phyloP scores from a whole-genome alignment of 768 basidiomycete species.

The Mycena belliarum region DNA sequence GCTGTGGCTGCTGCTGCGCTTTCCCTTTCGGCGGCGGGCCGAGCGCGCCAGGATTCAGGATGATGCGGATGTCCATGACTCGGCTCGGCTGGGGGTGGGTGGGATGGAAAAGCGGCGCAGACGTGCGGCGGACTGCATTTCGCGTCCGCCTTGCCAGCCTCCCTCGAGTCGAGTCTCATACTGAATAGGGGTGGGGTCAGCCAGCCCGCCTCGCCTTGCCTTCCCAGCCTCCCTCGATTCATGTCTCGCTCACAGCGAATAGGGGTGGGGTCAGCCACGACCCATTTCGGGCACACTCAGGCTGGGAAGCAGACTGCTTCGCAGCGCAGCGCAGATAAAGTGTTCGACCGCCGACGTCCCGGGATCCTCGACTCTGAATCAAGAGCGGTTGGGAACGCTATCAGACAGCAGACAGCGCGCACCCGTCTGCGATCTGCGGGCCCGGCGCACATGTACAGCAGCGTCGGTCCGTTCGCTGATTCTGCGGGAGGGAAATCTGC shows the following conservation, averaged over 20 bases:
- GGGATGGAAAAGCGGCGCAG: neutral
- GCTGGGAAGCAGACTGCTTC: slow-evolving; percentile 2
- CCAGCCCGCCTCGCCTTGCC: too few relatives aligned
- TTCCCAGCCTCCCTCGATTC: neutral
- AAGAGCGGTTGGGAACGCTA: slow-evolving; percentile 6
- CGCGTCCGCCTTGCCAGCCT: neutral
- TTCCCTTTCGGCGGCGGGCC: slow-evolving; percentile 15
- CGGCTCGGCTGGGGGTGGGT: slow-evolving; percentile 1
- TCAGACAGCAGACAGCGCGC: slow-evolving; percentile 17
- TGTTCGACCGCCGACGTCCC: slow-evolving; percentile 2
- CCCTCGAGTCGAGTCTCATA: slow-evolving; percentile 1
- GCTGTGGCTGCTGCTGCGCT: neutral
- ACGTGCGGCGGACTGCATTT: neutral
- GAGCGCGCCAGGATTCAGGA: slow-evolving; percentile 26
- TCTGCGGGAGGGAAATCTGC: slow-evolving; percentile 16
- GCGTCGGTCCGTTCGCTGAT: too few relatives aligned
- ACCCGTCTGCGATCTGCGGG: neutral
- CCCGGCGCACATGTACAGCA: slow-evolving; percentile 2
- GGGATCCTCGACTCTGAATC: neutral
- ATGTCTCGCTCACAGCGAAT: slow-evolving; percentile 8
- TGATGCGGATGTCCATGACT: slow-evolving; percentile 27
- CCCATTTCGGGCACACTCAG: slow-evolving; percentile 13
- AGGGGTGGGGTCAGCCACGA: slow-evolving; percentile 16
- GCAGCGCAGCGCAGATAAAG: slow-evolving; percentile 4
- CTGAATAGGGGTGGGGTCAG: too few relatives aligned